Conservation (phyloP, 805 yeast species). For the Metschnikowia continentalis region DNA sequence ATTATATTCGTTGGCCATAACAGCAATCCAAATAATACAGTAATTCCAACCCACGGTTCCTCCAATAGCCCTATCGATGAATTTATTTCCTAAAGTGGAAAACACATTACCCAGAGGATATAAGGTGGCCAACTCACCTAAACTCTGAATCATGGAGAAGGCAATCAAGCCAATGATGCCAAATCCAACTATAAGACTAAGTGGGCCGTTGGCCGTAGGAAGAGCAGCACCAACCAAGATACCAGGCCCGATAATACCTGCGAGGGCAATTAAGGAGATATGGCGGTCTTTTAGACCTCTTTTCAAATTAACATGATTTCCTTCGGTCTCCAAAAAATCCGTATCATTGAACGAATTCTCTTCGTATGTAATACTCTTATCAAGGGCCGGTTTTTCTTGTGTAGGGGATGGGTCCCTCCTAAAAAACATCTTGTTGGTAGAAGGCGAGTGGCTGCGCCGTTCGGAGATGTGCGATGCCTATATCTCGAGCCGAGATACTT, state of each 20-base stretch:
- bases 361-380: conserved; percentile 5
- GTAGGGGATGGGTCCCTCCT: not conserved
- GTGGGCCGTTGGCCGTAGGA: conserved; percentile 50
- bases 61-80: conserved; percentile 54
- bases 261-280: conserved; percentile 48
- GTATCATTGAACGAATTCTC: conserved; percentile 6
- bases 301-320: conserved; percentile 27
- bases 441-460: not conserved
- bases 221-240: conserved; percentile 50
- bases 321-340: conserved; percentile 9
- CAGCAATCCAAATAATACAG: conserved; percentile 54
- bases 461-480: not conserved
- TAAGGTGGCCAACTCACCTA: conserved; percentile 54
- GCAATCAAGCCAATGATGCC: conserved; percentile 51
- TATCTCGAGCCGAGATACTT: not conserved
- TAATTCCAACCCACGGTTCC: conserved; percentile 53
- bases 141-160: conserved; percentile 49
- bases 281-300: conserved; percentile 49
- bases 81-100: conserved; percentile 47
- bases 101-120: conserved; percentile 52
- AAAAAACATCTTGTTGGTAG: conserved; percentile 3
- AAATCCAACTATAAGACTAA: conserved; percentile 49
- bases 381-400: not conserved
- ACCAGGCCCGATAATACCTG: conserved; percentile 62
- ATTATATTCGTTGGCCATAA: conserved; percentile 52